These are phyloP conservation scores for Termitomyces sp. DNA, from an alignment of 768 basidiomycete genomes.

Conservation along the genomic window DNA sequence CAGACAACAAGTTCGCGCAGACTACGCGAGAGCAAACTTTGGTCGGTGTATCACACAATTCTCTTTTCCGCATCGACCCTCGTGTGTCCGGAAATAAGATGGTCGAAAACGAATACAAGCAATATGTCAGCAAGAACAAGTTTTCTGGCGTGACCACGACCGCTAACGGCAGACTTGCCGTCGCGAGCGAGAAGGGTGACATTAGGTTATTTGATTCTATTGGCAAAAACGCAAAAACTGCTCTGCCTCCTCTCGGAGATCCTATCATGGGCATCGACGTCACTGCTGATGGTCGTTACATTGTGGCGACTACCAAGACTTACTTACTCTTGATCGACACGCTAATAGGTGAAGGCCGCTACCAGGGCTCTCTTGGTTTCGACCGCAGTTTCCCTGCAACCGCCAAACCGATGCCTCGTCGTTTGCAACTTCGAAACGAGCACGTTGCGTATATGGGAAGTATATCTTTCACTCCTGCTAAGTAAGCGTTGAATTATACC, in stretches of 20 bases:
- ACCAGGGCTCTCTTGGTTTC: constrained; percentile 80
- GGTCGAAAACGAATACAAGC: constrained; percentile 93
- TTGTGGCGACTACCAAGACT: constrained; percentile 93
- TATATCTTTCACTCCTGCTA: constrained; percentile 89
- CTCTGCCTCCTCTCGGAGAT: constrained; percentile 90
- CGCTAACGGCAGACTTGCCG: constrained; percentile 78
- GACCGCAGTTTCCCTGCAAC: constrained; percentile 94
- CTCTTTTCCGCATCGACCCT: constrained; percentile 96
- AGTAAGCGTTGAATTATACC: constrained; percentile 39
- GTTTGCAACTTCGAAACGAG: constrained; percentile 83
- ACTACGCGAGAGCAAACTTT: constrained; percentile 91
- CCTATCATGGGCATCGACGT: constrained; percentile 94
- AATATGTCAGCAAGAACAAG: constrained; percentile 91
- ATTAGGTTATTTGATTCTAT: constrained; percentile 92
- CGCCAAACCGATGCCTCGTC: constrained; percentile 85
- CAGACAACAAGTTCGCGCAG: constrained; percentile 92
- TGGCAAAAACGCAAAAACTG: constrained; percentile 99
- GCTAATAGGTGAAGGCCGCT: constrained; percentile 86
- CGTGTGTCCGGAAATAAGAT: constrained; percentile 89
- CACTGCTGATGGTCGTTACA: constrained; percentile 88
- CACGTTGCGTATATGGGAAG: constrained; percentile 94
- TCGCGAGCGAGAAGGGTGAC: constrained; percentile 96
- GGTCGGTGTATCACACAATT: constrained; percentile 90
- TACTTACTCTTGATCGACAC: constrained; percentile 95
- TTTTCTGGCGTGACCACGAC: constrained; percentile 94